Conservation (phyloP, 805 yeast species). For the Starmerella cellae region DNA sequence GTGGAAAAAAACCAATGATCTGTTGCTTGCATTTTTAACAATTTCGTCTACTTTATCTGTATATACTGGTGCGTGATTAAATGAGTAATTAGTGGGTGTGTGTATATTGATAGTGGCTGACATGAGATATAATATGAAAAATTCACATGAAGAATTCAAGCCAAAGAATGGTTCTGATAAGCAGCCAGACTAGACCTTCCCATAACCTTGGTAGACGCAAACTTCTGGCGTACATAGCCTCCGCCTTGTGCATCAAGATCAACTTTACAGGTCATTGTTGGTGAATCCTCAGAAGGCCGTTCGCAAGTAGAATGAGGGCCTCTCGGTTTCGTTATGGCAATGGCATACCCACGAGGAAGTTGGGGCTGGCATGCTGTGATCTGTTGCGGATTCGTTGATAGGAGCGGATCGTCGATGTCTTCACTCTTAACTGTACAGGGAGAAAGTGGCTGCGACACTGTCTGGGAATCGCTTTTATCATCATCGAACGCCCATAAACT, state of each 20-base stretch:
- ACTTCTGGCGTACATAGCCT: conserved; percentile 2
- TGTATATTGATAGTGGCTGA: too few species aligned
- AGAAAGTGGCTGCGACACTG: too few species aligned
- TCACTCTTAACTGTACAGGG: not conserved
- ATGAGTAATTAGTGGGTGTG: too few species aligned
- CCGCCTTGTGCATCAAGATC: not conserved
- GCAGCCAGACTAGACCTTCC: conserved; percentile 13
- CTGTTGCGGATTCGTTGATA: not conserved
- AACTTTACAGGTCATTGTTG: conserved; percentile 10
- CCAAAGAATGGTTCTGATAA: not conserved
- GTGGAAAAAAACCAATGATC: too few species aligned
- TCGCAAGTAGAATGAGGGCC: not conserved
- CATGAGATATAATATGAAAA: too few species aligned
- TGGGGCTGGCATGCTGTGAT: not conserved
- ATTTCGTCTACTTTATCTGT: too few species aligned
- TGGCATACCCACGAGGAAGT: not conserved
- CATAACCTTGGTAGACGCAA: not conserved
- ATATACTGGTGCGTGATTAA: too few species aligned
- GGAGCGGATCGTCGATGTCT: not conserved
- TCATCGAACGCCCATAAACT: not conserved
- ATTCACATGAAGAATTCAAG: too few species aligned
- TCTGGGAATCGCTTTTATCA: not conserved
- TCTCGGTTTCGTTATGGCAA: not conserved
- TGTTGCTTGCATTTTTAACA: too few species aligned
- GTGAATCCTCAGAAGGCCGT: conserved; percentile 6